Evolutionary conservation across 371 early-diverging fungal genomes (phyloP).

Genomic region (Rhizopus sp.): DNA sequence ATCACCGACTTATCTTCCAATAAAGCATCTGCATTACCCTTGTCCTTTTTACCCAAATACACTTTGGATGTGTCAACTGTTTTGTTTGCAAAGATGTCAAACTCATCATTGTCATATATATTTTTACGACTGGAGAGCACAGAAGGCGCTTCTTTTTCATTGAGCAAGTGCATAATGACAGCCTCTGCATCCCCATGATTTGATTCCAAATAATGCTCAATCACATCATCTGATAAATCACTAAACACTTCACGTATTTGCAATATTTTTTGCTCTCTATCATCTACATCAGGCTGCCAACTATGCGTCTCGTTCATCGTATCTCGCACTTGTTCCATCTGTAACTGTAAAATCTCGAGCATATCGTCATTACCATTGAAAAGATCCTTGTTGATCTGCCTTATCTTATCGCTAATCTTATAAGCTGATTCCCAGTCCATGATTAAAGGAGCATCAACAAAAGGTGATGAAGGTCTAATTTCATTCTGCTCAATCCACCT

Average conservation of each 20-base stretch:
- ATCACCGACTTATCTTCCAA: conserved; percentile 65
- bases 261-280: conserved; percentile 50
- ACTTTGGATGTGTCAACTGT: conserved; percentile 66
- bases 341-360: conserved; percentile 65
- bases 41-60: conserved; percentile 68
- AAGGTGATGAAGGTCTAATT: conserved; percentile 40
- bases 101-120: conserved; percentile 91
- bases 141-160: not conserved
- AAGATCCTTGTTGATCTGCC: conserved; percentile 36
- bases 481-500: conserved; percentile 53
- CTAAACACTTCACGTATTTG: conserved; percentile 87
- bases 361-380: conserved; percentile 64
- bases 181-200: conserved; percentile 66
- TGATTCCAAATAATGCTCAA: conserved; percentile 78
- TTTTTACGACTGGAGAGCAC: conserved; percentile 71
- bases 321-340: conserved; percentile 72
- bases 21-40: conserved; percentile 38
- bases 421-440: conserved; percentile 80
- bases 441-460: conserved; percentile 72
- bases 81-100: conserved; percentile 76
- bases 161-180: conserved; percentile 74
- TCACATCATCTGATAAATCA: conserved; percentile 85
- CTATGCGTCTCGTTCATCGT: conserved; percentile 45
- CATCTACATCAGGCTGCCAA: conserved; percentile 22
- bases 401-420: conserved; percentile 57